Conservation (phyloP, 73 alveolate genomes). For the Paraurostyla sp. region DNA sequence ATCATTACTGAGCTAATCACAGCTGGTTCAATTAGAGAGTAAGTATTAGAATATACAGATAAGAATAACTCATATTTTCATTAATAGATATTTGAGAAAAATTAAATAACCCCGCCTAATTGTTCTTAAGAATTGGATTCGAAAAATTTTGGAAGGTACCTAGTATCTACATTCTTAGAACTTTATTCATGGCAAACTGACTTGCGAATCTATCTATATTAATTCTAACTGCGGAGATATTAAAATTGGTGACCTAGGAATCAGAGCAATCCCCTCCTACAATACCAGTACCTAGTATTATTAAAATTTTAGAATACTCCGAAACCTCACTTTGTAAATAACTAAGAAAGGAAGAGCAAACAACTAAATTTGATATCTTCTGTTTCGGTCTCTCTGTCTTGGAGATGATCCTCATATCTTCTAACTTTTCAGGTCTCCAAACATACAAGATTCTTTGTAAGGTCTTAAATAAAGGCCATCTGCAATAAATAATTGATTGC, state of each 20-base stretch:
- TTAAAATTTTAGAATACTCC: slow-evolving; percentile 19
- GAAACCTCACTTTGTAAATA: slow-evolving; percentile 7
- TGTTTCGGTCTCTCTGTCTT: slow-evolving; percentile 55
- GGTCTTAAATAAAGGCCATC: slow-evolving; percentile 2
- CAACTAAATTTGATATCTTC: slow-evolving; percentile 42
- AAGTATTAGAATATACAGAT: not conserved
- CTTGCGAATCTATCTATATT: slow-evolving; percentile 81
- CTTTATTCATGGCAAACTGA: slow-evolving; percentile 51
- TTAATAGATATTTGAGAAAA: slow-evolving; percentile 81
- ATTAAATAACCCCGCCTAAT: slow-evolving; percentile 89
- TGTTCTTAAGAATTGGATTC: slow-evolving; percentile 93
- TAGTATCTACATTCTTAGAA: slow-evolving; percentile 88
- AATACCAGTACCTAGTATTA: slow-evolving; percentile 1
- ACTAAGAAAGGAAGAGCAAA: not conserved
- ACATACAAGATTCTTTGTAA: slow-evolving; percentile 29
- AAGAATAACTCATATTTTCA: not conserved
- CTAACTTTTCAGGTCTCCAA: slow-evolving; percentile 16
- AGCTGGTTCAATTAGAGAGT: slow-evolving; percentile 63
- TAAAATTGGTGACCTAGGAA: slow-evolving; percentile 89
- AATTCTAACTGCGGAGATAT: slow-evolving; percentile 87
- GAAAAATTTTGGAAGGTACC: slow-evolving; percentile 93
- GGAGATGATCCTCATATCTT: slow-evolving; percentile 42
- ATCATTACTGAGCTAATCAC: slow-evolving; percentile 56
- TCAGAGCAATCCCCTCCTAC: slow-evolving; percentile 37
- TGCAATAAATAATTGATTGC: not conserved